Conservation (phyloP, 2,329 filamentous ascomycete species). For the Fusarium redolens region DNA sequence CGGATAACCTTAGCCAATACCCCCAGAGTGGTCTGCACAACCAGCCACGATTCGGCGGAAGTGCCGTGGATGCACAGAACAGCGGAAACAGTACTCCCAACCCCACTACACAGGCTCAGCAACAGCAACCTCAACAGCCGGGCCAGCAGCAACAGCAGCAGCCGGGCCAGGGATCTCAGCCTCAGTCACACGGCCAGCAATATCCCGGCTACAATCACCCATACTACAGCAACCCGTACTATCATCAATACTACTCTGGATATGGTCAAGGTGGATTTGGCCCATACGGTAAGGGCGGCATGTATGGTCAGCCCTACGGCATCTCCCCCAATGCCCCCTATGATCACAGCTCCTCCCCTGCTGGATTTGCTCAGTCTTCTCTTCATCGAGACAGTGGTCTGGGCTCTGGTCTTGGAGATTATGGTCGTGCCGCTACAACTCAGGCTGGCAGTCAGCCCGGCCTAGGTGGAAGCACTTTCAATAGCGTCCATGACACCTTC, state of each 20-base stretch:
- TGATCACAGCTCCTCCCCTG: constrained; percentile 66
- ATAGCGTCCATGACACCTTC: constrained; percentile 66
- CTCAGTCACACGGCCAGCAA: constrained; percentile 59
- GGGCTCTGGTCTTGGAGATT: constrained; percentile 65
- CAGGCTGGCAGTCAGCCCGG: constrained; percentile 63
- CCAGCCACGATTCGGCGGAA: constrained; percentile 69
- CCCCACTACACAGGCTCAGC: constrained; percentile 71
- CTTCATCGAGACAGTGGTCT: constrained; percentile 64
- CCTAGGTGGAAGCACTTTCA: constrained; percentile 63
- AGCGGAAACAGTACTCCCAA: constrained; percentile 94
- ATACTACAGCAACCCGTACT: constrained; percentile 73
- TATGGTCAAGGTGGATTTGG: constrained; percentile 65
- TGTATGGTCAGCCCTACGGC: constrained; percentile 68
- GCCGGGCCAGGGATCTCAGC: constrained; percentile 57
- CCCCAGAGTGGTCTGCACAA: constrained; percentile 75
- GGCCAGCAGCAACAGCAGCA: constrained; percentile 60
- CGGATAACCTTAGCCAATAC: constrained; percentile 74
- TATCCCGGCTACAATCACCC: constrained; percentile 67
- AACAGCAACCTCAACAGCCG: constrained; percentile 56
- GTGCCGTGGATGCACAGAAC: constrained; percentile 76
- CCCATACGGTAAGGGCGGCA: constrained; percentile 66
- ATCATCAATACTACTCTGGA: constrained; percentile 68
- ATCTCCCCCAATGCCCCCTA: constrained; percentile 68
- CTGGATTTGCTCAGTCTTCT: constrained; percentile 65
- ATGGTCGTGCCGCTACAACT: constrained; percentile 61